Conservation (phyloP, 2,329 filamentous ascomycete genomes). For the Cercospora sojina region DNA sequence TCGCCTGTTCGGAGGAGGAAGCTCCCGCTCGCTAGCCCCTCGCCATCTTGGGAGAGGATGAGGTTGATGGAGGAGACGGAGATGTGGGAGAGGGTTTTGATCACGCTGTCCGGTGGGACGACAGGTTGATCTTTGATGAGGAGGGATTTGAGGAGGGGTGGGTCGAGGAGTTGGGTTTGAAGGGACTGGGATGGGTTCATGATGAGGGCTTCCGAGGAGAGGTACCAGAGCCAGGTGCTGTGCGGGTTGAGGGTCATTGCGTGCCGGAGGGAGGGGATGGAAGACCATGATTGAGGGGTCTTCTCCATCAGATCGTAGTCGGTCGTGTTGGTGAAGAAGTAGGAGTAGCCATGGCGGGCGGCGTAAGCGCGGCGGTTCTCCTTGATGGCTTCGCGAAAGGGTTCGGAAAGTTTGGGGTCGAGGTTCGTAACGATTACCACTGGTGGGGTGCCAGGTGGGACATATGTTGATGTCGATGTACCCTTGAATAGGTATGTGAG, state of each 20-base stretch:
- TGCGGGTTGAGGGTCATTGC: slow-evolving; percentile 78
- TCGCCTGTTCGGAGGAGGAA: slow-evolving; percentile 80
- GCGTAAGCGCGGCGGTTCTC: slow-evolving; percentile 86
- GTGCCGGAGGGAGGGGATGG: slow-evolving; percentile 83
- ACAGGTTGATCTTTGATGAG: slow-evolving; percentile 86
- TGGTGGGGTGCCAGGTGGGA: slow-evolving; percentile 49
- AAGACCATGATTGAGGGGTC: slow-evolving; percentile 65
- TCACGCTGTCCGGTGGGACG: slow-evolving; percentile 93
- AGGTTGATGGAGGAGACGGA: slow-evolving; percentile 75
- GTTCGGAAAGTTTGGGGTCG: slow-evolving; percentile 64
- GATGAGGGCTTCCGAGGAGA: slow-evolving; percentile 81
- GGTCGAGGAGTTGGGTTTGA: slow-evolving; percentile 67
- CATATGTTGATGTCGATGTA: slow-evolving; percentile 15
- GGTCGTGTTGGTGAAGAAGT: slow-evolving; percentile 74
- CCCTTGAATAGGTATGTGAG: slow-evolving; percentile 36
- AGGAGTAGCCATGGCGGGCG: slow-evolving; percentile 79
- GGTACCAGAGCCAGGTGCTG: slow-evolving; percentile 79
- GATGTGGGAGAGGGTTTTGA: slow-evolving; percentile 87
- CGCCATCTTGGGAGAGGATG: slow-evolving; percentile 78
- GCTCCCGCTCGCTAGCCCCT: slow-evolving; percentile 73
- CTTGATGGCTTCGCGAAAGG: slow-evolving; percentile 71
- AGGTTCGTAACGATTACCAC: slow-evolving; percentile 83
- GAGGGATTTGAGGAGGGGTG: slow-evolving; percentile 65
- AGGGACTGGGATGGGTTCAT: slow-evolving; percentile 75
- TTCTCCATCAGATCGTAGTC: slow-evolving; percentile 70